Base-by-base conservation (phyloP, 2,329 filamentous ascomycete species). In the Dendryphion nanum region DNA sequence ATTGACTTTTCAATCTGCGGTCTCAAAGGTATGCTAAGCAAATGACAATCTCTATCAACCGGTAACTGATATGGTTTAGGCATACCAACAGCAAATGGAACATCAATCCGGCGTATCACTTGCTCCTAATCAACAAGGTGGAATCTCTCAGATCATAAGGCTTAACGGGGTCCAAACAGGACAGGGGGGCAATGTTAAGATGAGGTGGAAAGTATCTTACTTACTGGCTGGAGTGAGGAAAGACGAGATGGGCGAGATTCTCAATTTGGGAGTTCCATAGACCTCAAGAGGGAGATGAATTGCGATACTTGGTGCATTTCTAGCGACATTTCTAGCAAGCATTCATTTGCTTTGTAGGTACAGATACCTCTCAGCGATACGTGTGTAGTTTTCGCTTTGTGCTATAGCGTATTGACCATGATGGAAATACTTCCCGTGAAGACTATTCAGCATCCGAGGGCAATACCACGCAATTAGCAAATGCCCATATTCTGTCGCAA, bases 151-250 rank as follows among this genome's bases (percentile, higher is more conserved):
- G 67, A 77, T 81, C 14, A 89, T 96, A 46, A 74, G 83, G 32
- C 73, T 97, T 18, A 81, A 88, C 51, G 83, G 89, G 2, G 83
- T 89, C 2, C 81, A 89, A 53, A 71, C 70, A 45, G 75, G 80
- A 30, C 86, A 85, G 58, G 93, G 93, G 2, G 82, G 81, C 40
- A 77, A 74, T n/a, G 83, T 94, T 44, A 95, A 94, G 70, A 79
- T 98, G 69, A 76, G 93, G 46, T 98, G 90, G 87, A 87, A 88
- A 54, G 81, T 87, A 18, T 81, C 84, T 4, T 97, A 96, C 68
- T 81, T 78, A 55, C 63, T 93, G 10, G 85, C 79, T 3, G 74
- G 69, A 3, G 79, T 83, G 57, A 59, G 64, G 44, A 83, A 81
- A 61, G 83, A 85, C 42, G 89, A 96, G 68, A 88, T 85, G 71